A percentile compares a stretch with the other conserved stretches of the same genome.
Evolutionary conservation across 805 yeast species (phyloP).

Genomic region (Pichia scutulata): DNA sequence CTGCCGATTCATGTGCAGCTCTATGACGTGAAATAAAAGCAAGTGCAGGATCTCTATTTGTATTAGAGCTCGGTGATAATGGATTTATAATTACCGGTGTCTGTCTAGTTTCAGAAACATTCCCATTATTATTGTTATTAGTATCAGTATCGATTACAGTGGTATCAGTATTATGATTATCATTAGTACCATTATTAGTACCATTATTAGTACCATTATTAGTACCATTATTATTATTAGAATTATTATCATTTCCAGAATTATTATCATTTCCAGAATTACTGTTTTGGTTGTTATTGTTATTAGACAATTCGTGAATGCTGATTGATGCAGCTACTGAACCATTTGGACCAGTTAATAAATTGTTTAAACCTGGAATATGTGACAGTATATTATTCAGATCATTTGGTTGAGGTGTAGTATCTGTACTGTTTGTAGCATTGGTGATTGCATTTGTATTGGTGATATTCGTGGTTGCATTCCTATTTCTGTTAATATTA

Average conservation of each 20-base stretch:
- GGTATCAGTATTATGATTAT: too few relatives aligned
- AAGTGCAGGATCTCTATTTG: not conserved
- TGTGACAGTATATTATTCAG: not conserved
- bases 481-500: not conserved
- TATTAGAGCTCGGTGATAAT: not conserved
- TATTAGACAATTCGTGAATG: not conserved
- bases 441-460: not conserved
- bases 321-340: not conserved
- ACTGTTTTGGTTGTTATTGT: too few relatives aligned
- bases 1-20: constrained; percentile 5
- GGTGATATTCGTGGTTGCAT: not conserved
- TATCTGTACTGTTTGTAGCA: not conserved
- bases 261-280: too few relatives aligned
- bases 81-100: not conserved
- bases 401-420: not conserved
- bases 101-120: not conserved
- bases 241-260: too few relatives aligned
- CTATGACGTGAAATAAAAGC: constrained; percentile 6
- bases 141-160: not conserved
- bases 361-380: not conserved
- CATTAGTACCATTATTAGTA: not conserved
- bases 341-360: not conserved
- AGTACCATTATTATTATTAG: not conserved
- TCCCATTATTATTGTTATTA: not conserved
- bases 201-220: not conserved